phyloP scores from a whole-genome alignment of 306 rosid species.

The Lithocarpus polystachyus region DNA sequence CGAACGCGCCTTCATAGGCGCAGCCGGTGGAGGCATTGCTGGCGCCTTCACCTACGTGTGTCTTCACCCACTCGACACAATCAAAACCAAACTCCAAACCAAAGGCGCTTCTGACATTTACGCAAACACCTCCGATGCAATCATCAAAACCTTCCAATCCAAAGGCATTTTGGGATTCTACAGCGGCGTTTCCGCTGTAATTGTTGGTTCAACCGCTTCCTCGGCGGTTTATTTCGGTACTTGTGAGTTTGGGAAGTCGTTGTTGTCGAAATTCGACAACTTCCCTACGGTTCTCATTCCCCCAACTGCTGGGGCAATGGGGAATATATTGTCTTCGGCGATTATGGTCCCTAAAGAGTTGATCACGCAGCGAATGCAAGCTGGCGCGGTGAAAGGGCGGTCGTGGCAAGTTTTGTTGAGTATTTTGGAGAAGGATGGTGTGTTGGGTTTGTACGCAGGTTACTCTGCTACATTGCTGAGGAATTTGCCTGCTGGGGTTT shows the following conservation, averaged over 20 bases:
- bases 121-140: slow-evolving; percentile 63
- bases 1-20: slow-evolving; percentile 89
- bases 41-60: slow-evolving; percentile 97
- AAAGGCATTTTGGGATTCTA: slow-evolving; percentile 73
- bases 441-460: slow-evolving; percentile 76
- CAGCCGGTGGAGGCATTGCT: slow-evolving; percentile 78
- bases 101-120: slow-evolving; percentile 77
- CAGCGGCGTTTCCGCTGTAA: slow-evolving; percentile 81
- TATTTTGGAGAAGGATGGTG: slow-evolving; percentile 69
- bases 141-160: slow-evolving; percentile 59
- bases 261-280: slow-evolving; percentile 39
- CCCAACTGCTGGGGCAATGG: slow-evolving; percentile 85
- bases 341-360: slow-evolving; percentile 92
- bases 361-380: slow-evolving; percentile 87
- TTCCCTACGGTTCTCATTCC: slow-evolving; percentile 70
- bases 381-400: slow-evolving; percentile 64
- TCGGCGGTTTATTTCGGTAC: slow-evolving; percentile 89
- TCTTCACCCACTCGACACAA: slow-evolving; percentile 81
- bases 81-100: slow-evolving; percentile 85
- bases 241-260: slow-evolving; percentile 79
- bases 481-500: slow-evolving; percentile 83
- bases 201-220: slow-evolving; percentile 81
- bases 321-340: slow-evolving; percentile 76
- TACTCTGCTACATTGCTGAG: slow-evolving; percentile 76
- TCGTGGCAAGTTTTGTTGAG: slow-evolving; percentile 63